phyloP scores from a whole-genome alignment of 2,329 filamentous ascomycete species.

The Didymella sp. region DNA sequence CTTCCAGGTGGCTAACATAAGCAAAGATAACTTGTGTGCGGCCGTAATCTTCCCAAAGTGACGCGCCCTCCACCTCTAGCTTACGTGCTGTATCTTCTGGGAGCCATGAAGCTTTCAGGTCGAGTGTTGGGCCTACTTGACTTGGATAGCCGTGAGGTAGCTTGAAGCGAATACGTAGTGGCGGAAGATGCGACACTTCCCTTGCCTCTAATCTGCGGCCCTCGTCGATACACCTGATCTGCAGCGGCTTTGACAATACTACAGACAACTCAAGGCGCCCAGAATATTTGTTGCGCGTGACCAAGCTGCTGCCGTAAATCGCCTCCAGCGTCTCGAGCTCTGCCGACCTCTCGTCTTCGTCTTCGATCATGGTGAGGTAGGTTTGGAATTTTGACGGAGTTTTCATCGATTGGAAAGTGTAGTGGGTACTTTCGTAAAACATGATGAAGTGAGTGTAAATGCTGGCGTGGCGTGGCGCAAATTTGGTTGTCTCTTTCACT shows the following conservation, averaged over 20 bases:
- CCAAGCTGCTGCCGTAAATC: slow-evolving; percentile 1
- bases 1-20: not conserved
- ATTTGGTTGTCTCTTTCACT: not conserved
- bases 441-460: not conserved
- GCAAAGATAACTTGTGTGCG: slow-evolving; percentile 1
- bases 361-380: not conserved
- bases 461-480: too few relatives aligned
- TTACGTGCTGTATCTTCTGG: not conserved
- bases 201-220: not conserved
- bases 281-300: not conserved
- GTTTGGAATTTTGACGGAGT: not conserved
- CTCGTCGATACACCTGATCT: not conserved
- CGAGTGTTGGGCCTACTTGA: not conserved
- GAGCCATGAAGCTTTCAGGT: not conserved
- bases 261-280: not conserved
- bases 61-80: not conserved
- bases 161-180: not conserved
- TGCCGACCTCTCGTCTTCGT: not conserved
- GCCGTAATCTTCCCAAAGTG: not conserved
- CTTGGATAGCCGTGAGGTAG: not conserved
- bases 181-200: not conserved
- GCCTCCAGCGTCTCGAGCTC: slow-evolving; percentile 5
- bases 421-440: not conserved
- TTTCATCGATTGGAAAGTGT: not conserved
- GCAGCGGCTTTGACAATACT: not conserved